Base-by-base conservation (phyloP, 2,329 filamentous ascomycete species). In the Fusarium sacchari region DNA sequence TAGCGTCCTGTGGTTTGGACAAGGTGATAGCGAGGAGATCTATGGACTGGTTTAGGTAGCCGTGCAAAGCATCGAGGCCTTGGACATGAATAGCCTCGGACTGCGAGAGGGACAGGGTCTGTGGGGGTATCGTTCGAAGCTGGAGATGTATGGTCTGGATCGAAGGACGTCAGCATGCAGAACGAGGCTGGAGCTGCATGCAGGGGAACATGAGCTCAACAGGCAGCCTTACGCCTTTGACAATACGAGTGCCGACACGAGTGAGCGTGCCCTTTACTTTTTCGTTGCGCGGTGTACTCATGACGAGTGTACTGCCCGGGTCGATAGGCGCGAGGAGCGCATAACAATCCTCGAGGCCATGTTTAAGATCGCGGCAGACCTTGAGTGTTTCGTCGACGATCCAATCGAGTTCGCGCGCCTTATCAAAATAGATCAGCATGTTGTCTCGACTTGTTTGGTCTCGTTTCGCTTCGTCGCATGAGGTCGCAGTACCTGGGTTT, bases 211-310 rank as follows among this genome's bases (percentile, higher is more conserved):
- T 9, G 11, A 87, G n/a, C 26, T 22, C 28, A 58, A 53, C 28
- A 28, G 18, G 34, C 37, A 47, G 34, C 26, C 91, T 77, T 86
- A 95, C 94, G 74, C 95, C 96, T 81, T 97, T 97, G 72, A 97
- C 92, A 72, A 99, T 92, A 58, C 93, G 91, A n/a, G 94, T 94
- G 43, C 96, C 96, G 40, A 97, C 90, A 60, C 96, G 90, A 3
- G 96, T 98, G 68, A 98, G 90, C 77, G 94, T 94, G 24, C 96
- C 96, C 82, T 99, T 99, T 71, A 98, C 91, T 75, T 89, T 91
- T 84, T 99, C 96, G 62, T 94, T 96, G 63, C 95, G 90, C 63
- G 93, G 89, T 20, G 95, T 97, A 70, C 93, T 96, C 74, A 99
- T 88, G 36, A 96, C 95, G 34, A 99, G 89, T 2, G 96, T 99